Evolutionary conservation across 2,329 filamentous ascomycete genomes (phyloP).

Genomic region (Aspergillus phoenicis): DNA sequence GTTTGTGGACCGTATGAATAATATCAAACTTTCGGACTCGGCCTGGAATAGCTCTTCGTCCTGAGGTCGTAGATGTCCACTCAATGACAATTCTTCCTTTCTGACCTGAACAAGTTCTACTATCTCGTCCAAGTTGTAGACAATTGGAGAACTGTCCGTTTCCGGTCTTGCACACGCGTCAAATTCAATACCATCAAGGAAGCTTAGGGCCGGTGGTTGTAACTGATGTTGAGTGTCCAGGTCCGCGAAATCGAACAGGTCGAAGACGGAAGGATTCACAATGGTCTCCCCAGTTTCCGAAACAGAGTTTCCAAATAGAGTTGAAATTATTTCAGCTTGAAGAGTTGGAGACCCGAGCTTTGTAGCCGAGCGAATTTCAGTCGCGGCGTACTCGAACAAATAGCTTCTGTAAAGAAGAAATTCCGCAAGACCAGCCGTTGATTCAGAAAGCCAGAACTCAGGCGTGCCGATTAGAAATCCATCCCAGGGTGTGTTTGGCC

Average conservation of each 20-base stretch:
- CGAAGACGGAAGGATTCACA: slow-evolving; percentile 76
- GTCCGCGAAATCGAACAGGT: slow-evolving; percentile 89
- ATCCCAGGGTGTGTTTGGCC: slow-evolving; percentile 73
- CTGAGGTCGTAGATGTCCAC: slow-evolving; percentile 49
- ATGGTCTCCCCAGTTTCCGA: slow-evolving; percentile 66
- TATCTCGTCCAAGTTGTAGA: slow-evolving; percentile 72
- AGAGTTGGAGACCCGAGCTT: slow-evolving; percentile 70
- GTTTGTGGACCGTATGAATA: slow-evolving; percentile 46
- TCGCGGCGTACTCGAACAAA: slow-evolving; percentile 79
- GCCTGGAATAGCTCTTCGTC: slow-evolving; percentile 45
- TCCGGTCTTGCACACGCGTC: slow-evolving; percentile 64
- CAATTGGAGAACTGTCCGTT: slow-evolving; percentile 49
- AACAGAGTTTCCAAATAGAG: slow-evolving; percentile 74
- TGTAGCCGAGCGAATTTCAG: slow-evolving; percentile 78
- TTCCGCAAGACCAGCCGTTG: slow-evolving; percentile 70
- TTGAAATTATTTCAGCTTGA: slow-evolving; percentile 65
- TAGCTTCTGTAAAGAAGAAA: slow-evolving; percentile 77
- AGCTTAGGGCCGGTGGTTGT: slow-evolving; percentile 57
- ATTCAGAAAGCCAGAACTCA: slow-evolving; percentile 69
- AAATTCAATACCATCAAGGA: slow-evolving; percentile 69
- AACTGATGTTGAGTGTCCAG: slow-evolving; percentile 55
- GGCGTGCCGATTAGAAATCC: slow-evolving; percentile 61
- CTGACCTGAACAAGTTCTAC: slow-evolving; percentile 69
- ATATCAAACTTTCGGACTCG: slow-evolving; percentile 42
- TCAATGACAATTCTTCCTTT: slow-evolving; percentile 38